Base-by-base conservation (phyloP, 176 grass and related monocot species). In the Ananas comosus region DNA sequence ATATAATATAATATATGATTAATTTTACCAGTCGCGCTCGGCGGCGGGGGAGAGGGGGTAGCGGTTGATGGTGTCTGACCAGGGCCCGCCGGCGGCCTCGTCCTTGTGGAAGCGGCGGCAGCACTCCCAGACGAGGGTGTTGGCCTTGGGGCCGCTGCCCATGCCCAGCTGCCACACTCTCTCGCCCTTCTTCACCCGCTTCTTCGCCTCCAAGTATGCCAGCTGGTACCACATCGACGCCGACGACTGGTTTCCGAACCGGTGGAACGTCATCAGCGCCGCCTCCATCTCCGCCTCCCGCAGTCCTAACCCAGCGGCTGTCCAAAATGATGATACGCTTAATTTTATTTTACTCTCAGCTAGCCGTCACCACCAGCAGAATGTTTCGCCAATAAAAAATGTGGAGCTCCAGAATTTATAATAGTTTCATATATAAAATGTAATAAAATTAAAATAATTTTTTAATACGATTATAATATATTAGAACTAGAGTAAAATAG, bases 211-310 rank as follows among this genome's bases (percentile, higher is more conserved):
- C 1, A 72, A 16, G 80, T 88, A 96, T 16, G 72, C 87, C 21
- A 96, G 50, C 78, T 96, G 87, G 73, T 96, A 96, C 91, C 87
- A 96, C 49, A 96, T 78, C 63, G 87, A 96, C 70, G 91, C 70
- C 48, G 84, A 77, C n/a, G 91, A 90, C 79, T 90, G 87, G 87
- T 96, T 96, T 2, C 91, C 91, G 71, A 84, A 96, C 51, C 84
- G 84, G 79, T 87, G 87, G 77, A 96, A 90, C 68, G 87, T 83
- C 73, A 78, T 81, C 10, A 90, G 68, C 57, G 82, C 84, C 64
- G 91, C 84, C 79, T 96, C 91, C 51, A 85, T 76, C 68, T 84
- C 87, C 4, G 12, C 57, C 63, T 80, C 87, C 2, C 74, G 66
- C 14, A 87, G 61, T 64, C 81, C 82, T n/a, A 96, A 82, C 12